phyloP scores from a whole-genome alignment of 768 basidiomycete species.

The Coprinopsis marcescibilis region DNA sequence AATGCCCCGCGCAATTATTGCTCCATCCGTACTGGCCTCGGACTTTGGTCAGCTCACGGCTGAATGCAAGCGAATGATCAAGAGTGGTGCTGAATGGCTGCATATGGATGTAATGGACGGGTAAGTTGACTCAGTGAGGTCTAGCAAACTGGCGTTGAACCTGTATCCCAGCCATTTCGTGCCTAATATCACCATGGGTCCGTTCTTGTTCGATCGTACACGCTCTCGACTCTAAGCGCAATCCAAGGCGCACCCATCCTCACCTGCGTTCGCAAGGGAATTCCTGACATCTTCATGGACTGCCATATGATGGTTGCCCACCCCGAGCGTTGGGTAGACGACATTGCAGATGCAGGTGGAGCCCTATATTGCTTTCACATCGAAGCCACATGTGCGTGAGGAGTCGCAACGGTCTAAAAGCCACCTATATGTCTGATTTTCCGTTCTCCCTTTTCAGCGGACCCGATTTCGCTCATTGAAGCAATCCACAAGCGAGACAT shows the following conservation, averaged over 20 bases:
- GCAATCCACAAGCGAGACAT: slow-evolving; percentile 79
- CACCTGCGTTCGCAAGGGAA: slow-evolving; percentile 73
- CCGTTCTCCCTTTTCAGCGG: slow-evolving; percentile 31
- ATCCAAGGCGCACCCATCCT: slow-evolving; percentile 78
- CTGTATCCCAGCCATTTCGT: slow-evolving; percentile 84
- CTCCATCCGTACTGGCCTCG: slow-evolving; percentile 94
- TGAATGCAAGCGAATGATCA: slow-evolving; percentile 97
- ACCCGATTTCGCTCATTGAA: slow-evolving; percentile 71
- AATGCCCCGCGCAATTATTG: slow-evolving; percentile 90
- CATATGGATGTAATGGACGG: slow-evolving; percentile 99
- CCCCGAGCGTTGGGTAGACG: slow-evolving; percentile 95
- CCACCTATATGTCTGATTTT: not conserved
- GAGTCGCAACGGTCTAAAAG: too few relatives aligned
- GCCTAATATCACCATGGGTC: slow-evolving; percentile 97
- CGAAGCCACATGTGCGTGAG: slow-evolving; percentile 76
- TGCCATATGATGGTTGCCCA: slow-evolving; percentile 99
- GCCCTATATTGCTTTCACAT: slow-evolving; percentile 94
- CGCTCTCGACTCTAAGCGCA: not conserved
- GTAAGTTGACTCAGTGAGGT: too few relatives aligned
- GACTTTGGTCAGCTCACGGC: slow-evolving; percentile 93
- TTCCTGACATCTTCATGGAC: slow-evolving; percentile 98
- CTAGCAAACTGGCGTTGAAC: too few relatives aligned
- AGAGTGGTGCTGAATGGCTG: slow-evolving; percentile 93
- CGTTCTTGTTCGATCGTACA: slow-evolving; percentile 21
- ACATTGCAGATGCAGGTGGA: slow-evolving; percentile 93